Conservation (phyloP, 2,329 filamentous ascomycete species). For the Fusarium acutatum region DNA sequence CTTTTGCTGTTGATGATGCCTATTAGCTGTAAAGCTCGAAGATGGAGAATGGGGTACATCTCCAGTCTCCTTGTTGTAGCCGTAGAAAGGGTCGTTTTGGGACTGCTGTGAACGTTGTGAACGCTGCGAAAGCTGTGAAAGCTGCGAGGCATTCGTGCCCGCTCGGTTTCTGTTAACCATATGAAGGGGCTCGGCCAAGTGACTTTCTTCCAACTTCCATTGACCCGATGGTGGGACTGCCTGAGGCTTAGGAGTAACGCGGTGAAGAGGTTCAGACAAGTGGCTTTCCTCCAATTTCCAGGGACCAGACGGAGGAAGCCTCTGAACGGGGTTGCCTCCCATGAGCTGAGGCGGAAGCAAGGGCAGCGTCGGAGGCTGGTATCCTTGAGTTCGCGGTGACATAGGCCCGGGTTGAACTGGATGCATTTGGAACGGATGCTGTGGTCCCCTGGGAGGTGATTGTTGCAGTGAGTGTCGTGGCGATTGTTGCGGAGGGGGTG, state of each 20-base stretch:
- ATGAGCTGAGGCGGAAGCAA: constrained; percentile 36
- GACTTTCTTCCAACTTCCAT: constrained; percentile 65
- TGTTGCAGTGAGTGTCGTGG: constrained; percentile 5
- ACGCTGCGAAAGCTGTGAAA: constrained; percentile 36
- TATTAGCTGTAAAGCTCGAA: constrained; percentile 17
- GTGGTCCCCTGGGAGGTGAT: constrained; percentile 7
- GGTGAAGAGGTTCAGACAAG: constrained; percentile 58
- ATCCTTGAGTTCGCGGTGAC: constrained; percentile 13
- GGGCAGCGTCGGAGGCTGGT: constrained; percentile 28
- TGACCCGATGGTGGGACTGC: constrained; percentile 52
- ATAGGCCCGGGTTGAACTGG: constrained; percentile 17
- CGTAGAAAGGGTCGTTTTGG: constrained; percentile 43
- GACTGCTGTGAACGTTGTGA: constrained; percentile 37
- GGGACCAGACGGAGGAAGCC: constrained; percentile 53
- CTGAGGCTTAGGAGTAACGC: constrained; percentile 42
- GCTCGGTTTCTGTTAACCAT: constrained; percentile 46
- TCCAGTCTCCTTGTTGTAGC: constrained; percentile 59
- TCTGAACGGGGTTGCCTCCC: constrained; percentile 50
- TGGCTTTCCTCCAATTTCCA: constrained; percentile 67
- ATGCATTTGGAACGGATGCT: constrained; percentile 34
- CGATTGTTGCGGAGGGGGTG: constrained; percentile 8
- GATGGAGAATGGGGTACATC: constrained; percentile 31
- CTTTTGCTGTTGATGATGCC: constrained; percentile 37
- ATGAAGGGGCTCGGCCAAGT: constrained; percentile 59
- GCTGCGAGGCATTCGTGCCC: constrained; percentile 37